Base-by-base conservation (phyloP, 352 stramenopile genomes). In the Globisporangium carolinianum region DNA sequence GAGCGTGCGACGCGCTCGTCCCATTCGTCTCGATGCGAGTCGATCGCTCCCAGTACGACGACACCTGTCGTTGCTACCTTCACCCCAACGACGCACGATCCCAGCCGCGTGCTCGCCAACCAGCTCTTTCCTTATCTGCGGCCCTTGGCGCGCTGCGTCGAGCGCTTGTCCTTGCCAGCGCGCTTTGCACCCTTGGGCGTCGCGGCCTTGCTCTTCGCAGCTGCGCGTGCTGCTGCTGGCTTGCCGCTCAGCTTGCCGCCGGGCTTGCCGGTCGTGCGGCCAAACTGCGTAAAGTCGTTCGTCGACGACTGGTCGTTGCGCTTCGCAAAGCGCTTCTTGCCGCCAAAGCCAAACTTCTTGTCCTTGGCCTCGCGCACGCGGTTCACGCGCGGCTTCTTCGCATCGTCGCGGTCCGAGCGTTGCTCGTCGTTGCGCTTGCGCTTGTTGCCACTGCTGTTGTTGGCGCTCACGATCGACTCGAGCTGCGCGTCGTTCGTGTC, bases 271-370 rank as follows among this genome's bases (percentile, higher is more conserved):
- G 9, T 32, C 12, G 8, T 17, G n/a, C 46, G 18, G 24, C 53
- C 41, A 65, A 87, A 91, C 57, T 63, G 48, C 38, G 83, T 89
- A 58, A 83, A 69, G 63, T 94, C 79, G 68, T 94, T 92, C 6
- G 80, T 91, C 69, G 76, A 89, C 15, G 89, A 75, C 54, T 82
- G 81, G 9, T 81, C 77, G 78, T 94, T 94, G 63, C 72, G 75
- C 73, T 94, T 94, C 46, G 67, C 70, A 39, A 78, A 73, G 37
- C 75, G 73, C 53, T 84, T 89, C 58, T 88, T 89, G 65, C 84
- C 84, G 53, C 84, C 84, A 60, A 91, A 94, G 65, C 84, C 84
- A 64, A 81, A 94, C 69, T 91, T 91, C 55, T 89, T 87, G 71
- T 94, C 63, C 53, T 85, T 83, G 24, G 77, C 69, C 57, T 89